Evolutionary conservation across 352 stramenopile genomes (phyloP).

Genomic region (Globisporangium paddicum): DNA sequence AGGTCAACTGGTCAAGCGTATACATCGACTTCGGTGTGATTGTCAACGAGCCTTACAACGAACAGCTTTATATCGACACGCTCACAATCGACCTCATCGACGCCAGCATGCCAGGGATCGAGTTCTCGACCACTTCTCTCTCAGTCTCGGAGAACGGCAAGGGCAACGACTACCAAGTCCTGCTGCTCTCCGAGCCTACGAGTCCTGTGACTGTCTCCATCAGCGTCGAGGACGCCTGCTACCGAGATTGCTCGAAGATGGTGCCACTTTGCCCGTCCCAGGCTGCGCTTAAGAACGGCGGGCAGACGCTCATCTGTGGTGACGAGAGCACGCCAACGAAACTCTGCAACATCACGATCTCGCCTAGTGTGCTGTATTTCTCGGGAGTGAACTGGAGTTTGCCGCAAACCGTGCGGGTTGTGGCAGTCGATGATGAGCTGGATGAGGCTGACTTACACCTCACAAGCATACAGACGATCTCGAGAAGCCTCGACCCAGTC

Average conservation of each 20-base stretch:
- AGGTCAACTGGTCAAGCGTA: constrained; percentile 38
- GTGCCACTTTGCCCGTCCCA: constrained; percentile 31
- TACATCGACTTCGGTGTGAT: constrained; percentile 16
- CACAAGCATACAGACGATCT: constrained; percentile 41
- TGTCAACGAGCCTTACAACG: constrained; percentile 24
- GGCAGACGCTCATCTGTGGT: neutral
- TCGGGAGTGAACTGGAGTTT: constrained; percentile 47
- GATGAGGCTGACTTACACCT: constrained; percentile 66
- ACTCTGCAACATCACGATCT: constrained; percentile 69
- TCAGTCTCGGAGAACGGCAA: constrained; percentile 60
- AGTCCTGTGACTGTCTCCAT: constrained; percentile 38
- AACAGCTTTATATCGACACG: constrained; percentile 13
- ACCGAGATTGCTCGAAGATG: constrained; percentile 32
- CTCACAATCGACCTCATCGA: constrained; percentile 34
- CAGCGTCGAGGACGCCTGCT: constrained; percentile 48
- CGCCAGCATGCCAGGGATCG: constrained; percentile 46
- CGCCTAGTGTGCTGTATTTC: constrained; percentile 43
- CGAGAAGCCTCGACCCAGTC: constrained; percentile 40
- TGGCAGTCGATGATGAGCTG: constrained; percentile 62
- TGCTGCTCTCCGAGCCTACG: constrained; percentile 62
- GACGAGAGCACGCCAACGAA: constrained; percentile 14
- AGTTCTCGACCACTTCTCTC: constrained; percentile 64
- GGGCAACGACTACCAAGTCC: constrained; percentile 69
- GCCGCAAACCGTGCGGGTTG: constrained; percentile 61
- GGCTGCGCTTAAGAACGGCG: constrained; percentile 4